Conservation (phyloP, 768 basidiomycete genomes). For the Russula sp. region DNA sequence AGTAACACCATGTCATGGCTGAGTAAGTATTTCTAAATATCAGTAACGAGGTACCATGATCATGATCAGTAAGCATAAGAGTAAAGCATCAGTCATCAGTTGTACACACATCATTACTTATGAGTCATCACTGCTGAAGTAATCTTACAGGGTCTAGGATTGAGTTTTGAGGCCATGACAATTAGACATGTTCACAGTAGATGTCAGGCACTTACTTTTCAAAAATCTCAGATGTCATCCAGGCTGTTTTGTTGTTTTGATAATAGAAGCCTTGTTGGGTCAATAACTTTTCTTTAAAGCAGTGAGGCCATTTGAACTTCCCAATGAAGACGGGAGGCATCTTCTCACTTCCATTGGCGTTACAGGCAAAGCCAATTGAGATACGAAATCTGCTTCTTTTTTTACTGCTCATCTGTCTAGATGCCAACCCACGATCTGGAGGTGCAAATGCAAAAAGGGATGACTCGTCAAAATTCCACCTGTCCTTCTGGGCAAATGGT, state of each 20-base stretch:
- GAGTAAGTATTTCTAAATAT: too few relatives aligned
- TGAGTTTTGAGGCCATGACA: too few relatives aligned
- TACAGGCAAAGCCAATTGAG: background rate
- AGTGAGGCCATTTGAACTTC: background rate
- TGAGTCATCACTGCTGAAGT: too few relatives aligned
- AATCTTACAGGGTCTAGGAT: too few relatives aligned
- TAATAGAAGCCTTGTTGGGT: background rate
- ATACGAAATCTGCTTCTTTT: background rate
- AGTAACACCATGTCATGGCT: too few relatives aligned
- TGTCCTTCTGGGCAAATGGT: background rate
- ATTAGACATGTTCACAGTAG: too few relatives aligned
- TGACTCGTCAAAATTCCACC: background rate
- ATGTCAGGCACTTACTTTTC: too few relatives aligned
- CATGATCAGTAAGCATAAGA: too few relatives aligned
- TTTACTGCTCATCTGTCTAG: background rate
- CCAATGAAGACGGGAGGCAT: background rate
- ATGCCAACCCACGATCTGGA: background rate
- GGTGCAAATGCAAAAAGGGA: background rate
- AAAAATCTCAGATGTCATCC: background rate
- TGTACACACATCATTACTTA: too few relatives aligned
- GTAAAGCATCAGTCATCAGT: too few relatives aligned
- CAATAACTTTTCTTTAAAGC: background rate
- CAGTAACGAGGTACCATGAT: too few relatives aligned
- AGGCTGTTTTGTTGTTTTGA: background rate
- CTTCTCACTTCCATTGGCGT: background rate